Evolutionary conservation across 768 basidiomycete genomes (phyloP), one percentile per base, ranked within the genome.

Genomic region (Omphalotus guepiniiformis): DNA sequence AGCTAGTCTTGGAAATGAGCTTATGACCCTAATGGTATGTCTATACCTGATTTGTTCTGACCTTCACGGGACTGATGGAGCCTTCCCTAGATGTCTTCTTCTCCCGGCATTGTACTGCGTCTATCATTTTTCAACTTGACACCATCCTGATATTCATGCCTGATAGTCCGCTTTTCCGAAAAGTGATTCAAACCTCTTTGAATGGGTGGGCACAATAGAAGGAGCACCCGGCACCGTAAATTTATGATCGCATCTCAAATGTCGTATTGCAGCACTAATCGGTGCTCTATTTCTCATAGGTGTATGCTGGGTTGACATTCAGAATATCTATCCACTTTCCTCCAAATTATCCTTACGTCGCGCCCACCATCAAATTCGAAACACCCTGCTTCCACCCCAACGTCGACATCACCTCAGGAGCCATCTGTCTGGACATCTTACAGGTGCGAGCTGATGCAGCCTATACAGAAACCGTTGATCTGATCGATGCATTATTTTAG

Each of bases 381-480:
- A 83, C 90, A 4, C 88, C 89, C 5, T 93, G 91, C 69, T 94
- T 79, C 69, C 92, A 95, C 58, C 92, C 93, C 6, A 94, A 94
- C 57, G 88, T 94, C 28, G 90, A 93, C 62, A 77, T 93, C 39
- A 71, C 66, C 12, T 75, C 79, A 32, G 88, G 88, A 29, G 77
- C 83, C 18, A 91, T 92, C 53, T 93, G 88, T 63, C 71, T 93
- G 35, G 91, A 94, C 61, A 93, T 95, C 57, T 68, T 94, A 38
- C 88, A 93, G 76, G 88, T 81, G 49, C 13, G 69, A 62, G 12
- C 35, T 23, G 0, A 4, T 22, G n/a, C 22, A 29, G 15, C 16
- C 22, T 7, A 19, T 13, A 15, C 12, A 2, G 26, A 22, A 26
- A 16, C 12, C 2, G 38, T 55, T 47, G 32, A 26, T 30, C 29